phyloP scores from a whole-genome alignment of 306 rosid genomes.

The Vigna trinervia region DNA sequence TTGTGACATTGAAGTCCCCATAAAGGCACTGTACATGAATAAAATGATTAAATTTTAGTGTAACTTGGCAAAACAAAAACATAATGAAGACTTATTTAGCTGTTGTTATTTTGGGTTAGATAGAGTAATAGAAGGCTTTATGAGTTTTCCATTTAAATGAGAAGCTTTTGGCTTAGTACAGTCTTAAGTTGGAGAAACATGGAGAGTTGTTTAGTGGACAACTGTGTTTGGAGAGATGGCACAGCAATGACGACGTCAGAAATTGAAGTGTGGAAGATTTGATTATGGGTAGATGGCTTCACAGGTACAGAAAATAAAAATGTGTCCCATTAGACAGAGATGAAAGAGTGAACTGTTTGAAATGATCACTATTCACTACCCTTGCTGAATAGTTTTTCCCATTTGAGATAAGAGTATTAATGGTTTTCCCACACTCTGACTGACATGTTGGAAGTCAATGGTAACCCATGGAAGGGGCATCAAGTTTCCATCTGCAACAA shows the following conservation, averaged over 20 bases:
- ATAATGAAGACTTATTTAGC: no score
- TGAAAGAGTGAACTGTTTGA: slow-evolving; percentile 1
- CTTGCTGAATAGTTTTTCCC: neutral
- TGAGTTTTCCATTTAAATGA: neutral
- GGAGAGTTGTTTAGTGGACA: slow-evolving; percentile 12
- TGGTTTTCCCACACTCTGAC: slow-evolving; percentile 25
- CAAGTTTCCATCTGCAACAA: slow-evolving; percentile 34
- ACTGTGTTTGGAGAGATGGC: neutral
- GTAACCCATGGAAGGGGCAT: slow-evolving; percentile 27
- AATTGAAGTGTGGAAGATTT: slow-evolving; percentile 9
- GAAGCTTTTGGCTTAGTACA: neutral
- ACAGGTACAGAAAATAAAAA: slow-evolving; percentile 23
- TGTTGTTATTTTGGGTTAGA: neutral
- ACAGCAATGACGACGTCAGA: slow-evolving; percentile 5
- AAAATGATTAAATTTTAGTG: neutral
- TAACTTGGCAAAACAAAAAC: neutral
- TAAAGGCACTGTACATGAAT: neutral
- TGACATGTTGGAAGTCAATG: slow-evolving; percentile 16
- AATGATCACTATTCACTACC: neutral
- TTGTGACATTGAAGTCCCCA: slow-evolving; percentile 1
- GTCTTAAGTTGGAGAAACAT: neutral
- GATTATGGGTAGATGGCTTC: slow-evolving; percentile 29
- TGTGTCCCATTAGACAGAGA: neutral
- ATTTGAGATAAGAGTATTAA: neutral
- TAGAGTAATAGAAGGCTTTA: neutral